These are phyloP conservation scores for Xerocomellus dryophilus DNA, from an alignment of 768 basidiomycete species.

Conservation along the genomic window DNA sequence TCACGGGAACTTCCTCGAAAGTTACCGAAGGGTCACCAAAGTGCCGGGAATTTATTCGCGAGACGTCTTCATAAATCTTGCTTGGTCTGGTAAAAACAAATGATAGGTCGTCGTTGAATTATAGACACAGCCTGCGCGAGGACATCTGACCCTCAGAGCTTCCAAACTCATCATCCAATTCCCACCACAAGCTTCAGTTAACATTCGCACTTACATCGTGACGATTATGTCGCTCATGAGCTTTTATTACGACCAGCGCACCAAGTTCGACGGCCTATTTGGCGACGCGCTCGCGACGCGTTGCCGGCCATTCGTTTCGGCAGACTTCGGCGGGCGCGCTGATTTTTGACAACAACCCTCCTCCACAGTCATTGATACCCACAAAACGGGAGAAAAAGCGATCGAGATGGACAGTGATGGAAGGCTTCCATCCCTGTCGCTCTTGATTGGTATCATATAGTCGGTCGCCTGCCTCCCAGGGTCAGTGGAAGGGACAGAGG, in stretches of 20 bases:
- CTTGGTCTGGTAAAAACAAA: not conserved
- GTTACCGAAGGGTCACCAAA: not conserved
- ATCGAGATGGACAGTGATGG: too few species aligned
- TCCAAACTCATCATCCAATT: not conserved
- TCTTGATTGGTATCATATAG: too few species aligned
- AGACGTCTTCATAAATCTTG: not conserved
- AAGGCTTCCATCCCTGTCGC: too few species aligned
- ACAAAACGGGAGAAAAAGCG: too few species aligned
- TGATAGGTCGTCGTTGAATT: too few species aligned
- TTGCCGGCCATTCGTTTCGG: too few species aligned
- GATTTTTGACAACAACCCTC: too few species aligned
- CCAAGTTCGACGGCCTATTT: too few species aligned
- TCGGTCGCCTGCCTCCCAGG: too few species aligned
- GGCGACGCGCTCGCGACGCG: not conserved
- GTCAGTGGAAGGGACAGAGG: too few species aligned
- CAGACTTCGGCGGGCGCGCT: too few species aligned
- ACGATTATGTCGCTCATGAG: not conserved
- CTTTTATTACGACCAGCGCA: not conserved
- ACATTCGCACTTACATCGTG: not conserved
- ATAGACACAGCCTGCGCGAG: not conserved
- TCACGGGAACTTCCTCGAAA: not conserved
- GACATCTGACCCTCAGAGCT: not conserved
- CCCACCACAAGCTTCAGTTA: not conserved
- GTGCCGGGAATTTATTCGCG: not conserved
- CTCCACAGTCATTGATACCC: too few species aligned